Conservation (phyloP, 2,329 filamentous ascomycete genomes). For the Waltergamsia citrina region DNA sequence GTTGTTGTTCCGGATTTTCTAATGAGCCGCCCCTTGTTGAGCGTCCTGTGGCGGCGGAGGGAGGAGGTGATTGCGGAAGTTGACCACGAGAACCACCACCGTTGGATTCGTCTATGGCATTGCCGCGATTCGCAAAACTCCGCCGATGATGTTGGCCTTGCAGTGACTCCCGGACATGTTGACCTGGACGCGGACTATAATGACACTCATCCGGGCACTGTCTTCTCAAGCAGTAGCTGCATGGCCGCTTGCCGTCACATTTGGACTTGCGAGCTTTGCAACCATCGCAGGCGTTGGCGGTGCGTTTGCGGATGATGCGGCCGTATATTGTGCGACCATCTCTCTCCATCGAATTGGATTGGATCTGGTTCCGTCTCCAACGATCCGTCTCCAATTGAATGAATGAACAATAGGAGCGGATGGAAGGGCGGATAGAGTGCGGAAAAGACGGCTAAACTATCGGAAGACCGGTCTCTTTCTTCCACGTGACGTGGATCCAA, state of each 20-base stretch:
- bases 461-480: too few species aligned
- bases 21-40: neutral
- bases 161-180: too few species aligned
- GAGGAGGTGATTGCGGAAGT: too few species aligned
- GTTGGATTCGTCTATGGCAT: neutral
- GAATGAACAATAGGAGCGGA: too few species aligned
- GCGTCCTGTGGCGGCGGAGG: too few species aligned
- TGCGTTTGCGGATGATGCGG: slow-evolving; percentile 26
- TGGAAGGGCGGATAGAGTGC: neutral
- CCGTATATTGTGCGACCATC: neutral
- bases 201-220: slow-evolving; percentile 32
- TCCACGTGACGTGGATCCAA: too few species aligned
- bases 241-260: slow-evolving; percentile 44
- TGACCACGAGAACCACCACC: too few species aligned
- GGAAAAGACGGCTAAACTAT: neutral
- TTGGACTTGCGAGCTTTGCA: slow-evolving; percentile 47
- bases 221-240: slow-evolving; percentile 36
- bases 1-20: neutral
- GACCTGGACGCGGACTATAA: slow-evolving; percentile 34
- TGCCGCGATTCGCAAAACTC: neutral
- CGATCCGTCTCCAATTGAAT: too few species aligned
- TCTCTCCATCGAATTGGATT: neutral
- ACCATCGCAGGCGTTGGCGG: slow-evolving; percentile 43
- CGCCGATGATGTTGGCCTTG: too few species aligned
- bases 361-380: neutral